Evolutionary conservation across 192 early-diverging fungal genomes (phyloP).

Genomic region (Rhizophagus sp.): DNA sequence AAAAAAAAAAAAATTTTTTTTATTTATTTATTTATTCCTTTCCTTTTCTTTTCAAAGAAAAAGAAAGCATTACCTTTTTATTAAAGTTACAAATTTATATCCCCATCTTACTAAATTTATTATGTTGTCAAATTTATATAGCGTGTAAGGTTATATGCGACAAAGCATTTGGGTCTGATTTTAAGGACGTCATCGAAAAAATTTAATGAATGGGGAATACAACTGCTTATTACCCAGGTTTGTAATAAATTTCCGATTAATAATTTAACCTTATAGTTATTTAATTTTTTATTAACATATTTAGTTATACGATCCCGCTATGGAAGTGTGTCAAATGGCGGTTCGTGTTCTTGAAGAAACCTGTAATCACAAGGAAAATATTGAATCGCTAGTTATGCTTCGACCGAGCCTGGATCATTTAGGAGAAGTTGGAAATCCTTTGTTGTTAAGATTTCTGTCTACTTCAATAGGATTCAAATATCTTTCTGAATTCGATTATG

Average conservation of each 20-base stretch:
- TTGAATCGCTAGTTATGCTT: constrained; percentile 70
- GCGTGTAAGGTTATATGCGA: constrained; percentile 74
- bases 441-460: constrained; percentile 70
- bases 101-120: not conserved
- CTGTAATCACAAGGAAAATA: constrained; percentile 61
- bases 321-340: constrained; percentile 72
- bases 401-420: constrained; percentile 76
- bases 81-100: no score
- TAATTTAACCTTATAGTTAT: not conserved
- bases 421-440: constrained; percentile 65
- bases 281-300: not conserved
- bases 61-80: no score
- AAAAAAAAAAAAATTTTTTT: no score
- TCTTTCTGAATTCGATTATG: constrained; percentile 68
- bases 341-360: constrained; percentile 68
- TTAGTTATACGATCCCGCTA: constrained; percentile 75
- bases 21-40: no score
- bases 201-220: constrained; percentile 73
- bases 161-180: constrained; percentile 66
- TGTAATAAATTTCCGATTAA: not conserved
- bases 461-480: constrained; percentile 73
- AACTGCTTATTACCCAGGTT: constrained; percentile 68
- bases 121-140: constrained; percentile 23
- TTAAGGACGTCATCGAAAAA: constrained; percentile 57
- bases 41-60: no score